Evolutionary conservation across 345 rosid species (phyloP).

Genomic region (Acer saccharum): DNA sequence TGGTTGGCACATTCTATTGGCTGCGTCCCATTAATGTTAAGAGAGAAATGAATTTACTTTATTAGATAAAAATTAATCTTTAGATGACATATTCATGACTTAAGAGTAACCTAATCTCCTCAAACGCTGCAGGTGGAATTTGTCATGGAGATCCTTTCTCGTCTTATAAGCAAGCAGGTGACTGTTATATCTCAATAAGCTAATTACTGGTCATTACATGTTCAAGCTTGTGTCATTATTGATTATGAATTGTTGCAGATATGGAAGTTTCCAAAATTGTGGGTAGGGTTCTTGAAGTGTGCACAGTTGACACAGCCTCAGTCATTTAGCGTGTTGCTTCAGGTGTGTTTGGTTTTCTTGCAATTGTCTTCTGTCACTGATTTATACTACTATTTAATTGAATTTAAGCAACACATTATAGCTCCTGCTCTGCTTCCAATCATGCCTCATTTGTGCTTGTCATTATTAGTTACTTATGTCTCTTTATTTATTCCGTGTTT

Average conservation of each 20-base stretch:
- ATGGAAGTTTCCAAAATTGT: conserved; percentile 95
- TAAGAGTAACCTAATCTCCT: conserved; percentile 12
- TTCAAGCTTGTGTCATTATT: conserved; percentile 18
- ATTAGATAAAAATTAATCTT: not conserved
- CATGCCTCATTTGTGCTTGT: not conserved
- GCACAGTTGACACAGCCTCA: conserved; percentile 85
- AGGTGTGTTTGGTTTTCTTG: conserved; percentile 47
- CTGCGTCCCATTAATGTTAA: not conserved
- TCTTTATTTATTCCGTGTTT: not conserved
- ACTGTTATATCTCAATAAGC: conserved; percentile 20
- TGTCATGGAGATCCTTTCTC: conserved; percentile 93
- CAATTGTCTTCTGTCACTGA: not conserved
- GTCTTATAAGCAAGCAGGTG: conserved; percentile 96
- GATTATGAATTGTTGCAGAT: conserved; percentile 56
- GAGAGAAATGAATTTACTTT: not conserved
- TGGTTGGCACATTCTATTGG: not conserved
- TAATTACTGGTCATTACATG: not conserved
- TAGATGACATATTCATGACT: conserved; percentile 4
- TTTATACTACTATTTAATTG: not conserved
- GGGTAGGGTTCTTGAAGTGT: conserved; percentile 99
- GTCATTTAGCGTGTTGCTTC: conserved; percentile 86
- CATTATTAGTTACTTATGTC: not conserved
- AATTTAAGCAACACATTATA: not conserved
- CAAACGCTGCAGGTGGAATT: conserved; percentile 69
- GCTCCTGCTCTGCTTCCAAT: not conserved